Base-by-base conservation (phyloP, 345 rosid genomes). In the Aquilaria malaccensis region DNA sequence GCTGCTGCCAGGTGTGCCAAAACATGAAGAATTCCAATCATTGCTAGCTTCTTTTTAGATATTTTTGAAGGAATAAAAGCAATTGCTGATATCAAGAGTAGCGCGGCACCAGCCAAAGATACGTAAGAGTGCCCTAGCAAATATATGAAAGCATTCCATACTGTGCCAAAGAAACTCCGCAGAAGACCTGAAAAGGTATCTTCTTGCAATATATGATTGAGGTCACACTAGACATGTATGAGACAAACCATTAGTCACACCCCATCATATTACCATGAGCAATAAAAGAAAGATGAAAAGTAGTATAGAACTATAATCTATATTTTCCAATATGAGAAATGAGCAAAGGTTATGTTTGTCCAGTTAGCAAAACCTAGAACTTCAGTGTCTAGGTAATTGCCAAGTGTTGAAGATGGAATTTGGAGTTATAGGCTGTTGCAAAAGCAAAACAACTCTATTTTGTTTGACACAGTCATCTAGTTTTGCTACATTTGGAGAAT, bases 11-110 rank as follows among this genome's bases (percentile, higher is more conserved):
- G 80, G 79, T 91, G 97, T 37, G 96, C 83, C 53, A 79, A 66
- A 72, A 91, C 87, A 79, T 91, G 97, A 62, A 91, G 89, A 63
- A 82, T 69, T 64, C 93, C 97, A 61, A 91, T 87, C 30, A 87
- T 4, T 30, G 71, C 77, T 55, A 81, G 81, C 76, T 78, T 91
- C 84, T 88, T 91, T 59, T 87, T 76, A 46, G 97, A 87, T 60
- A 81, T 54, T 76, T 90, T 90, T 32, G 96, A 72, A 10, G 97
- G 97, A 56, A 90, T 87, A 73, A 90, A 90, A 59, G 77, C 37
- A 68, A 83, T 73, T 69, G 96, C 93, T 51, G 62, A 67, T 62
- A 88, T 69, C 62, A 88, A 81, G 76, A 91, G 67, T 63, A 84
- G 12, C 68, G 84, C 10, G 57, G 78, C 83, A 73, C 93, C 97